Conservation (phyloP, 1,284 basidiomycete species). For the Nidula niveotomentosa region DNA sequence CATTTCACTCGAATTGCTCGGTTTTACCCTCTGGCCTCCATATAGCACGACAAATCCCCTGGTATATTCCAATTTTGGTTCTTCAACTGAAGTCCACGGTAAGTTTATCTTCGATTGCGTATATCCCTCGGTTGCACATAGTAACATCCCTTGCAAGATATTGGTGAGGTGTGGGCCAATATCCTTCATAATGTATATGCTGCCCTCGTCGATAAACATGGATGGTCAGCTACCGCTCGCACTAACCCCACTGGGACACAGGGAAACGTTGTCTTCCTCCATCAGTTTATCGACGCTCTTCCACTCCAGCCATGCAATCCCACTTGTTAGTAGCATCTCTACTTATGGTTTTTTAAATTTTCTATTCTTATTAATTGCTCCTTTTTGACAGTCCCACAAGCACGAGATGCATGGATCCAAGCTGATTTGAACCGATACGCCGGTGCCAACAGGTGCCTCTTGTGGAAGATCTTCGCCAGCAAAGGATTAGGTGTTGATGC, state of each 20-base stretch:
- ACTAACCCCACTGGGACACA: slow-evolving; percentile 34
- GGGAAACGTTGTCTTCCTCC: slow-evolving; percentile 43
- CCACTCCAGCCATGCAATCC: slow-evolving; percentile 48
- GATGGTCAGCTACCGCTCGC: slow-evolving; percentile 31
- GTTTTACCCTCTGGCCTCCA: not conserved
- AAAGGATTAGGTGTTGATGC: slow-evolving; percentile 44
- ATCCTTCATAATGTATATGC: slow-evolving; percentile 45
- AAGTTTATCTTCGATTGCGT: no score
- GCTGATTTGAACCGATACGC: slow-evolving; percentile 45
- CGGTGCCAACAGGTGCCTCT: slow-evolving; percentile 41
- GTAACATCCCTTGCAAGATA: no score
- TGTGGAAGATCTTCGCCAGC: slow-evolving; percentile 49
- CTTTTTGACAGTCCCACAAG: slow-evolving; percentile 24
- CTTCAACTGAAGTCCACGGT: slow-evolving; percentile 39
- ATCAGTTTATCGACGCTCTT: slow-evolving; percentile 44
- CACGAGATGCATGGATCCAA: slow-evolving; percentile 50
- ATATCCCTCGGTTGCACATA: no score
- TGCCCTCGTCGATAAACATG: slow-evolving; percentile 34
- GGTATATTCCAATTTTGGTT: slow-evolving; percentile 35
- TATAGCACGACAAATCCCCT: slow-evolving; percentile 36
- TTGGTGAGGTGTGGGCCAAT: slow-evolving; percentile 52
- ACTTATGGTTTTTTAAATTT: not conserved
- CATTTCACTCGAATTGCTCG: not conserved
- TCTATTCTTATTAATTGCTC: not conserved
- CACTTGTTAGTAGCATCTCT: slow-evolving; percentile 28